Evolutionary conservation across 768 basidiomycete species (phyloP).

Genomic region (Coprinellus micaceus): DNA sequence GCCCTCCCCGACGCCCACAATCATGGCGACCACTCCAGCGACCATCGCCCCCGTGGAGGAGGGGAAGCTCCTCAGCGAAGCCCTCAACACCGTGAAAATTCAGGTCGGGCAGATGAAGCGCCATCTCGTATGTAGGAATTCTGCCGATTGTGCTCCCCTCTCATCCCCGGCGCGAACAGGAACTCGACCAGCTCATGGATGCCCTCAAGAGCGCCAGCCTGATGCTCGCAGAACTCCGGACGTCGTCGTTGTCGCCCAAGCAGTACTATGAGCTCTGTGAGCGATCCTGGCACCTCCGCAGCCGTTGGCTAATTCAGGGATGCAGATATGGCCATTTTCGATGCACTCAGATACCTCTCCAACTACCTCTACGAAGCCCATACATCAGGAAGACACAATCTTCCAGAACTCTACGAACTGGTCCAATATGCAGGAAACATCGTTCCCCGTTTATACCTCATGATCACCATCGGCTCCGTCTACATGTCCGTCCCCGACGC

Average conservation of each 20-base stretch:
- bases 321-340: conserved; percentile 97
- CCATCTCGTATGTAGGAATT: conserved; percentile 62
- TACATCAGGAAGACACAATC: conserved; percentile 84
- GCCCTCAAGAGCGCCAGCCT: conserved; percentile 94
- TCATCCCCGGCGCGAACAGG: conserved; percentile 44
- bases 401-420: conserved; percentile 97
- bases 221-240: conserved; percentile 95
- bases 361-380: conserved; percentile 98
- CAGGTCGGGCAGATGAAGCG: conserved; percentile 95
- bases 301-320: neutral
- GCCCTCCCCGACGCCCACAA: conserved; percentile 10
- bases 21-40: conserved; percentile 18
- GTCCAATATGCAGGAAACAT: conserved; percentile 99
- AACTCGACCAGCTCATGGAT: conserved; percentile 97
- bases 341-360: conserved; percentile 89
- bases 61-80: conserved; percentile 82
- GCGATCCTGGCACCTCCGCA: conserved; percentile 20
- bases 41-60: conserved; percentile 56
- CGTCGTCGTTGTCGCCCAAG: conserved; percentile 89
- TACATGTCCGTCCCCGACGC: conserved; percentile 99
- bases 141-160: neutral
- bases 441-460: conserved; percentile 90
- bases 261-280: conserved; percentile 98
- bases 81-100: conserved; percentile 80
- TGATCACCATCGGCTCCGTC: conserved; percentile 99